Percentiles rank a stretch among this genome's conserved stretches.
These are phyloP conservation scores for Coemansia sp. DNA, from an alignment of 192 early-diverging fungal genomes.

Conservation along the genomic window DNA sequence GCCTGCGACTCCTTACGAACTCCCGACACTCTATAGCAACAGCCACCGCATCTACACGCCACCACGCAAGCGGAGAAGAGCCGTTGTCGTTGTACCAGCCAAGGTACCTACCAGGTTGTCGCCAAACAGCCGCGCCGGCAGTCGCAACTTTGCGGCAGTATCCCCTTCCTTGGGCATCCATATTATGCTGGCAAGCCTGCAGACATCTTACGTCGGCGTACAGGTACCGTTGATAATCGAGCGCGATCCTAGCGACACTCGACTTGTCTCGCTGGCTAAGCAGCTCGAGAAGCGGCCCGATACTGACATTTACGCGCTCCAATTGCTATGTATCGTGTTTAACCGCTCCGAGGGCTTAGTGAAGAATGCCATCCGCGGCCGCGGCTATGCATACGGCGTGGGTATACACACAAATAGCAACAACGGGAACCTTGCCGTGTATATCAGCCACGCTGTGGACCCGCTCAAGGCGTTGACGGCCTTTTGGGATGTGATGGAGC, in stretches of 20 bases:
- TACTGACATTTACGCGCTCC: constrained; percentile 34
- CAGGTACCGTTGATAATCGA: constrained; percentile 33
- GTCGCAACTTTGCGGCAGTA: constrained; percentile 24
- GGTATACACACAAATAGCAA: constrained; percentile 32
- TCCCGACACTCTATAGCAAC: constrained; percentile 14
- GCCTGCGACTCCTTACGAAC: constrained; percentile 35
- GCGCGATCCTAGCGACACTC: background rate
- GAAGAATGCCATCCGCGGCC: constrained; percentile 78
- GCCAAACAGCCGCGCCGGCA: constrained; percentile 17
- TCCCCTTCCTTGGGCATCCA: constrained; percentile 37
- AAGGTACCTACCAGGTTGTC: background rate
- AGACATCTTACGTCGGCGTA: constrained; percentile 48
- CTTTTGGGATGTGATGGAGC: constrained; percentile 43
- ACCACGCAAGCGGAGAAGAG: constrained; percentile 38
- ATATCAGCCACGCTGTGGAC: constrained; percentile 51
- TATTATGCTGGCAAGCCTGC: constrained; percentile 27
- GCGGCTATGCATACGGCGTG: constrained; percentile 75
- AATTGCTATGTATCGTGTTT: constrained; percentile 65
- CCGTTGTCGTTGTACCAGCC: background rate
- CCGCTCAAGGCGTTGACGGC: constrained; percentile 43
- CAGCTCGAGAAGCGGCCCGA: constrained; percentile 39
- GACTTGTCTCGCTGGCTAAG: constrained; percentile 13
- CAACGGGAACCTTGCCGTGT: constrained; percentile 42
- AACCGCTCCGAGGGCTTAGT: constrained; percentile 79
- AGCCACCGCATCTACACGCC: constrained; percentile 5